Conservation (phyloP, 2,329 filamentous ascomycete genomes). For the Fusarium globosum region DNA sequence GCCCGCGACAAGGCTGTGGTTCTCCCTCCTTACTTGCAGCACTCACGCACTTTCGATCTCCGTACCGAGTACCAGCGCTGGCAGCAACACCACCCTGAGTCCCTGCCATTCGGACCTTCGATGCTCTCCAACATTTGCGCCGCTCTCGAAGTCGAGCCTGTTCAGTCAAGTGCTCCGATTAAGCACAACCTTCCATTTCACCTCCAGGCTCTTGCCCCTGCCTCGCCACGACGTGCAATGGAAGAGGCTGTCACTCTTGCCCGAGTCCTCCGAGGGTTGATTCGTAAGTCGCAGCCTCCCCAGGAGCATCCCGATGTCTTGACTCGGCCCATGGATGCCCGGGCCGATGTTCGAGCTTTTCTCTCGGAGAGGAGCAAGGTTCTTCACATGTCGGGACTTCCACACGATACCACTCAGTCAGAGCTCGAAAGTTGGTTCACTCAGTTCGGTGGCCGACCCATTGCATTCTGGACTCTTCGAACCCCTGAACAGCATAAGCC, state of each 20-base stretch:
- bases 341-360: constrained; percentile 96
- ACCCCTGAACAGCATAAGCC: constrained; percentile 99
- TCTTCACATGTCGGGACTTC: constrained; percentile 95
- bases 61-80: constrained; percentile 98
- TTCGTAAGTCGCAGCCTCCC: constrained; percentile 94
- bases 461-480: constrained; percentile 98
- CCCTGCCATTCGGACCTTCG: constrained; percentile 93
- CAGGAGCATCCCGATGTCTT: constrained; percentile 96
- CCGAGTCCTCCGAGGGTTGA: constrained; percentile 89
- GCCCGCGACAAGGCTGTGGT: constrained; percentile 98
- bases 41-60: constrained; percentile 96
- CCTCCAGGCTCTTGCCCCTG: constrained; percentile 92
- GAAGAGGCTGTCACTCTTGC: constrained; percentile 96
- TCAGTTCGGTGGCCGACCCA: constrained; percentile 95
- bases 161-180: constrained; percentile 96
- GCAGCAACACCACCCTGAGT: constrained; percentile 98
- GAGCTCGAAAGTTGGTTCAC: constrained; percentile 99
- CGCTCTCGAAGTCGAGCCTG: constrained; percentile 95
- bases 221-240: constrained; percentile 95
- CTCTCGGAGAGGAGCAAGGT: constrained; percentile 97
- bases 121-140: constrained; percentile 98
- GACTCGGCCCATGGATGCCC: constrained; percentile 94
- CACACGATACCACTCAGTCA: constrained; percentile 97
- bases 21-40: constrained; percentile 94
- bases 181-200: constrained; percentile 99